These are phyloP conservation scores for Westerdykella sp. DNA, from an alignment of 2,329 filamentous ascomycete genomes.

Conservation along the genomic window DNA sequence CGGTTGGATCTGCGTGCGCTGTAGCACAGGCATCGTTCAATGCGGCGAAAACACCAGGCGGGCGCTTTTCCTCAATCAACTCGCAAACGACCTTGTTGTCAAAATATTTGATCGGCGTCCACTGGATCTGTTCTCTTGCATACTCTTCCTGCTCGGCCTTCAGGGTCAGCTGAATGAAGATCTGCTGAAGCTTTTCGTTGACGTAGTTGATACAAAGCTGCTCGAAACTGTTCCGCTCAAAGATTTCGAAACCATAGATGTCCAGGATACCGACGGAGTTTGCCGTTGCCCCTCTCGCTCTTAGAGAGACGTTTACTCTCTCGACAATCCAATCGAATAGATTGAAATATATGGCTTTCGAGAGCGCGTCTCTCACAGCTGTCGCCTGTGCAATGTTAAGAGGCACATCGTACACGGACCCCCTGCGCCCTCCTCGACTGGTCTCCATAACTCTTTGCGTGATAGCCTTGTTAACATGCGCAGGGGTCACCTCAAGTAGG, in stretches of 20 bases:
- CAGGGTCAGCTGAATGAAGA: conserved; percentile 95
- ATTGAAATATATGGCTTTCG: conserved; percentile 96
- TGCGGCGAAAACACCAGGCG: conserved; percentile 87
- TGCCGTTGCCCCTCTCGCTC: conserved; percentile 65
- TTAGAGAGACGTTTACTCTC: conserved; percentile 81
- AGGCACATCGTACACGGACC: conserved; percentile 66
- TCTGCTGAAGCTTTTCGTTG: conserved; percentile 98
- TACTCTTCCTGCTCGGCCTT: conserved; percentile 99
- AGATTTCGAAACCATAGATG: conserved; percentile 99
- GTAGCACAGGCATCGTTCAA: conserved; percentile 97
- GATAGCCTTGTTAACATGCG: conserved; percentile 75
- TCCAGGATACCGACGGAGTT: conserved; percentile 96
- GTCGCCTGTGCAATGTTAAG: conserved; percentile 81
- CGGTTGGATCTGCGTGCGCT: conserved; percentile 90
- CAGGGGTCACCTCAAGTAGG: conserved; percentile 77
- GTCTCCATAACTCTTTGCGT: conserved; percentile 81
- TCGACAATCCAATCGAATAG: conserved; percentile 98
- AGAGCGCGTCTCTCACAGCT: conserved; percentile 81
- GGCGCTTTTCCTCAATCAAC: conserved; percentile 84
- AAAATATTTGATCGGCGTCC: conserved; percentile 99
- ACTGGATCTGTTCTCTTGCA: conserved; percentile 89
- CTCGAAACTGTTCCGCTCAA: conserved; percentile 97
- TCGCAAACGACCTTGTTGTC: conserved; percentile 99
- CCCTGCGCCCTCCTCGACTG: conserved; percentile 57
- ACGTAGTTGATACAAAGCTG: conserved; percentile 99